Percentiles rank a stretch among this genome's conserved stretches.
Evolutionary conservation across 306 rosid species (phyloP).

Genomic region (Psophocarpus tetragonolobus): DNA sequence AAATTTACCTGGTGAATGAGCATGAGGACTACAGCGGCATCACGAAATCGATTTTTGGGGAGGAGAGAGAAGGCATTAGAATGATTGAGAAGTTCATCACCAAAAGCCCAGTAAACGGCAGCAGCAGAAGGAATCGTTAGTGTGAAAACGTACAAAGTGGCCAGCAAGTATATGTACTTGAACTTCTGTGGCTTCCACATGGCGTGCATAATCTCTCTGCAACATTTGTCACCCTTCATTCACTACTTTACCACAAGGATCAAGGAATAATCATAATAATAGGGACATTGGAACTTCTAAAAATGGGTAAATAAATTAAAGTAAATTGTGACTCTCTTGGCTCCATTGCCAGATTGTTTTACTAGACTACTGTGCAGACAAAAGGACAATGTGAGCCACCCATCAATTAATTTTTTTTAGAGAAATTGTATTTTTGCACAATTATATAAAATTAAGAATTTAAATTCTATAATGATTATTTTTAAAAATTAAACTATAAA

Average conservation of each 20-base stretch:
- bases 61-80: conserved; percentile 92
- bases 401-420: not conserved
- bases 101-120: conserved; percentile 94
- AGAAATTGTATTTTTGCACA: not conserved
- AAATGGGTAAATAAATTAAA: conserved; percentile 7
- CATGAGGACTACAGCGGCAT: conserved; percentile 87
- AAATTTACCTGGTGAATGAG: conserved; percentile 84
- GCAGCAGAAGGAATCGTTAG: conserved; percentile 84
- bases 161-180: conserved; percentile 81
- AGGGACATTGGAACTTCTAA: conserved; percentile 26
- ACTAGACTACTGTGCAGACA: not conserved
- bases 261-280: conserved; percentile 26
- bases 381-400: not conserved
- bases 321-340: not conserved
- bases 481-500: too few species aligned
- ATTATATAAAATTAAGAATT: too few species aligned
- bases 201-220: conserved; percentile 98
- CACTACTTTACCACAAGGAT: conserved; percentile 8
- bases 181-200: conserved; percentile 99
- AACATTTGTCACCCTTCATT: not conserved
- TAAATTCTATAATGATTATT: too few species aligned
- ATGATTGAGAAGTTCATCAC: conserved; percentile 82
- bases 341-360: conserved; percentile 30
- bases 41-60: conserved; percentile 77
- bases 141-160: conserved; percentile 92